phyloP scores from a whole-genome alignment of 441 rosid genomes.

The Populus hybrid region DNA sequence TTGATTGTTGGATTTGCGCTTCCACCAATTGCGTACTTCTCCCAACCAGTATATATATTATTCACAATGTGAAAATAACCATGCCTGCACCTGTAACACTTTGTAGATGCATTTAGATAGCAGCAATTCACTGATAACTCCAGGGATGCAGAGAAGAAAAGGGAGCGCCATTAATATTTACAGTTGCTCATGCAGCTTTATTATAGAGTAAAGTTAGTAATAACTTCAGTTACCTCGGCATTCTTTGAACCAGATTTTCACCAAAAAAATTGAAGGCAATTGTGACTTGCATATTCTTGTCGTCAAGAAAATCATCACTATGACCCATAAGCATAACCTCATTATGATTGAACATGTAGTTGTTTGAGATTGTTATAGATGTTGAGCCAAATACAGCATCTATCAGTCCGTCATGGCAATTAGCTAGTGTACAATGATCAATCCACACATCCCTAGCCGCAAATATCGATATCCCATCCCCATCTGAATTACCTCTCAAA shows the following conservation, averaged over 20 bases:
- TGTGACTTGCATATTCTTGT: constrained; percentile 86
- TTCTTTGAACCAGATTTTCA: constrained; percentile 78
- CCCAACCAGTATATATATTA: constrained; percentile 89
- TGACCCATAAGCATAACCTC: constrained; percentile 83
- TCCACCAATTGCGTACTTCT: constrained; percentile 89
- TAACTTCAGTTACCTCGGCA: constrained; percentile 59
- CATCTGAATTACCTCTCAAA: constrained; percentile 67
- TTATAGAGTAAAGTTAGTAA: neutral
- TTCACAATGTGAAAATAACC: constrained; percentile 86
- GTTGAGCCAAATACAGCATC: constrained; percentile 74
- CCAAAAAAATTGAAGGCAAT: constrained; percentile 89
- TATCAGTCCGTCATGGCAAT: constrained; percentile 64
- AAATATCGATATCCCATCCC: constrained; percentile 80
- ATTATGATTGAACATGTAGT: constrained; percentile 74
- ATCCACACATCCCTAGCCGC: constrained; percentile 81
- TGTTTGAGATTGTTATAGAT: constrained; percentile 78
- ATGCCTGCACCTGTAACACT: constrained; percentile 66
- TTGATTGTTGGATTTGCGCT: constrained; percentile 85
- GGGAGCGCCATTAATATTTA: neutral
- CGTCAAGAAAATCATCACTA: constrained; percentile 56
- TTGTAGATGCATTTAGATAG: neutral
- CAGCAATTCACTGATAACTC: constrained; percentile 1
- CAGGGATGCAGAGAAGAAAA: neutral
- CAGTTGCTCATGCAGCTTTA: neutral
- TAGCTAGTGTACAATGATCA: constrained; percentile 74